phyloP scores from a whole-genome alignment of 2,329 filamentous ascomycete genomes.

The Colletotrichum tropicale region DNA sequence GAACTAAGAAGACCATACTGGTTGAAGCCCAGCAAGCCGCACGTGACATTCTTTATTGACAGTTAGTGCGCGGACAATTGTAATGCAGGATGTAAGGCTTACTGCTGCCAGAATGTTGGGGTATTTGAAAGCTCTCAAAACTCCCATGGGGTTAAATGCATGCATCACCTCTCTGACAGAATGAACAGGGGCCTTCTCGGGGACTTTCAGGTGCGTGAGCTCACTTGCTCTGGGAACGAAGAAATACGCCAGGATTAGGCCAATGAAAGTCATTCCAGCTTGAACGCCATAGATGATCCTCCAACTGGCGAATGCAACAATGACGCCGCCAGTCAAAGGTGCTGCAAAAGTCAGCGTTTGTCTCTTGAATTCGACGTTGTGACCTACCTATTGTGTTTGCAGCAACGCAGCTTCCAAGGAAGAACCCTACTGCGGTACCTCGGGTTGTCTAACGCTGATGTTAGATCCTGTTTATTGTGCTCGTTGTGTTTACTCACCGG shows the following conservation, averaged over 20 bases:
- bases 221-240: conserved; percentile 73
- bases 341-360: neutral
- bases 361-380: too few species aligned
- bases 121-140: conserved; percentile 68
- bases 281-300: conserved; percentile 75
- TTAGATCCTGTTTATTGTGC: neutral
- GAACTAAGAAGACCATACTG: conserved; percentile 72
- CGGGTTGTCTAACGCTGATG: neutral
- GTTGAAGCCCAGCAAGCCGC: conserved; percentile 65
- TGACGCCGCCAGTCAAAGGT: conserved; percentile 58
- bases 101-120: conserved; percentile 66
- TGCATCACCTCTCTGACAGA: neutral
- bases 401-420: conserved; percentile 20
- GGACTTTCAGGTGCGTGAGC: conserved; percentile 54
- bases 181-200: conserved; percentile 42
- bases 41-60: conserved; percentile 1
- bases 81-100: conserved; percentile 26
- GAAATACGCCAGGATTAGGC: conserved; percentile 59
- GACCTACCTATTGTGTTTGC: conserved; percentile 12
- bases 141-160: conserved; percentile 70
- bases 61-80: rapidly evolving
- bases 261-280: conserved; percentile 62
- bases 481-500: neutral
- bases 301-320: conserved; percentile 73
- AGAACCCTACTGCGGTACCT: conserved; percentile 19